Evolutionary conservation across 306 rosid genomes (phyloP).

Genomic region (Cucumis melo): DNA sequence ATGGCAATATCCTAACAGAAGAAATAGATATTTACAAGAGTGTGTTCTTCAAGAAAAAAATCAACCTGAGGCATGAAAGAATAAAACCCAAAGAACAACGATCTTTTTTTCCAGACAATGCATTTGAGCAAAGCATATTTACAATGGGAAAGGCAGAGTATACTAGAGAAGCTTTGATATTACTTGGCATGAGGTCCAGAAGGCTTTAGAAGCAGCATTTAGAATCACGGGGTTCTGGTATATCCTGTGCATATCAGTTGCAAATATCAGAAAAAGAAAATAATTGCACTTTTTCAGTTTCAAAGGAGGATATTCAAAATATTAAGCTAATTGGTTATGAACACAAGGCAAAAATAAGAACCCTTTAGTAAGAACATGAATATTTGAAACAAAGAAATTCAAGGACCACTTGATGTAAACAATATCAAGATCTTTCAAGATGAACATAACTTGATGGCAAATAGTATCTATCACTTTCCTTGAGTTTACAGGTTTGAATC

Average conservation of each 20-base stretch:
- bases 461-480: background rate
- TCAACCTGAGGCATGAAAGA: background rate
- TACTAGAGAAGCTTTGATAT: conserved; percentile 79
- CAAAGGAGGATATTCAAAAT: background rate
- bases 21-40: conserved; percentile 2
- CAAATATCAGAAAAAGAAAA: background rate
- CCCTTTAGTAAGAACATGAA: background rate
- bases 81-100: background rate
- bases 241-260: conserved; percentile 39
- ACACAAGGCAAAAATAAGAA: background rate
- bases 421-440: background rate
- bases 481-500: background rate
- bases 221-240: conserved; percentile 85
- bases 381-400: background rate
- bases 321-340: background rate
- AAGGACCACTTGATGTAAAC: background rate
- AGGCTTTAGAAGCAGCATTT: conserved; percentile 64
- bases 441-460: background rate
- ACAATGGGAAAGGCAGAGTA: background rate
- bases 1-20: background rate
- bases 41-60: background rate
- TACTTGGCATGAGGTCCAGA: conserved; percentile 85
- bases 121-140: background rate
- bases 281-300: background rate
- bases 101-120: background rate